A percentile compares a stretch with the other conserved stretches of the same genome.
These are phyloP conservation scores for Sclerotinia trifoliorum DNA, from an alignment of 2,329 filamentous ascomycete genomes.

Conservation along the genomic window DNA sequence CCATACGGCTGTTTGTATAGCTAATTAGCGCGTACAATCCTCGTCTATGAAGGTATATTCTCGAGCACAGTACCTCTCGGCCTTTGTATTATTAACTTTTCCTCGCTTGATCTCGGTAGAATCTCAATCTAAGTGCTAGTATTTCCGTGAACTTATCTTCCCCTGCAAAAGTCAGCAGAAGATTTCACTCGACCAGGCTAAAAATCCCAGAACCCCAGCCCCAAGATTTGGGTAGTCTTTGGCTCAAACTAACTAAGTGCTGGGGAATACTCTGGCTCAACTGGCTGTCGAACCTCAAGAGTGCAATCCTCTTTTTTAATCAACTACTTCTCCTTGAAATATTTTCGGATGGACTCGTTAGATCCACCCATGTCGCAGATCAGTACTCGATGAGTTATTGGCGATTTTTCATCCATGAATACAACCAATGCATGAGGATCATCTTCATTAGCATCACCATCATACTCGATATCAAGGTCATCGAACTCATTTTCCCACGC, in stretches of 20 bases:
- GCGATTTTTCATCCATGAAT: neutral
- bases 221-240: neutral
- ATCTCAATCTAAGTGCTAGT: neutral
- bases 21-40: neutral
- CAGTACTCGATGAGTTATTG: neutral
- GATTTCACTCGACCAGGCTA: neutral
- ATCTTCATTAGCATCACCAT: neutral
- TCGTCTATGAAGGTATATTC: neutral
- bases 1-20: rapidly evolving
- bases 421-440: neutral
- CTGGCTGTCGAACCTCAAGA: neutral
- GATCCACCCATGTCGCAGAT: neutral
- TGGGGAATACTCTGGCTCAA: neutral
- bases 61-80: neutral
- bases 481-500: neutral
- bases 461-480: neutral
- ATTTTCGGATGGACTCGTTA: neutral
- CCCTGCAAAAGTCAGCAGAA: neutral
- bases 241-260: neutral
- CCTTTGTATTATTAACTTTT: too few relatives aligned
- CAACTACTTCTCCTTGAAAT: neutral
- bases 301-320: neutral
- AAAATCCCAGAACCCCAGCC: neutral
- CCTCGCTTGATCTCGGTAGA: neutral
- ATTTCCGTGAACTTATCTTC: neutral